phyloP scores from a whole-genome alignment of 2,329 filamentous ascomycete genomes.

The Ascochyta fabae region DNA sequence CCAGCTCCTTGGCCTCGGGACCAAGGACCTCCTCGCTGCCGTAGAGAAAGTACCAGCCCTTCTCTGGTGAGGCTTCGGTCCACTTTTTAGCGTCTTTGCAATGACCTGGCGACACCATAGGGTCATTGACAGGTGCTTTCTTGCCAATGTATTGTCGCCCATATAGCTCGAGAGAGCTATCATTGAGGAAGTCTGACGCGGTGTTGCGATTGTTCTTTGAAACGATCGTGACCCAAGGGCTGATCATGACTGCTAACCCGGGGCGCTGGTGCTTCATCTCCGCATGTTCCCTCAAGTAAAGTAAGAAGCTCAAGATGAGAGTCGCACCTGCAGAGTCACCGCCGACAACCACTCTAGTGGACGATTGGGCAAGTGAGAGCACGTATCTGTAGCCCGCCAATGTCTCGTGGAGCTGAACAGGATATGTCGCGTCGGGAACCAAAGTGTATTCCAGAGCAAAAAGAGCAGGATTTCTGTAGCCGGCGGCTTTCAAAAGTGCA shows the following conservation, averaged over 20 bases:
- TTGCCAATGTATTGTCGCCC: slow-evolving; percentile 71
- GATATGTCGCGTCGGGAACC: slow-evolving; percentile 75
- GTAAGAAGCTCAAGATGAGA: slow-evolving; percentile 73
- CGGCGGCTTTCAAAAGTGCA: slow-evolving; percentile 66
- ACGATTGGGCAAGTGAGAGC: slow-evolving; percentile 63
- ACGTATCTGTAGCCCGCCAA: slow-evolving; percentile 75
- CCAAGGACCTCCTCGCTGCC: slow-evolving; percentile 81
- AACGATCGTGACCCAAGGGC: slow-evolving; percentile 79
- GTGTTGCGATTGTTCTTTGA: slow-evolving; percentile 73
- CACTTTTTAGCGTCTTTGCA: slow-evolving; percentile 72
- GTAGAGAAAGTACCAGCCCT: slow-evolving; percentile 73
- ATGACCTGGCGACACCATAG: slow-evolving; percentile 71
- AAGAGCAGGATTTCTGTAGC: slow-evolving; percentile 77
- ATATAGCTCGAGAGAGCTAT: slow-evolving; percentile 70
- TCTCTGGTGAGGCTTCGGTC: slow-evolving; percentile 68
- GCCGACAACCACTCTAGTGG: slow-evolving; percentile 70
- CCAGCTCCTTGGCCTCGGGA: slow-evolving; percentile 69
- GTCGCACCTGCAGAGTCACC: slow-evolving; percentile 84
- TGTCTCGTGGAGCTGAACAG: slow-evolving; percentile 74
- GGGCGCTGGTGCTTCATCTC: slow-evolving; percentile 56
- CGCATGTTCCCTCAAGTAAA: slow-evolving; percentile 65
- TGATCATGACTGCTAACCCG: slow-evolving; percentile 74
- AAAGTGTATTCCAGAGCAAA: slow-evolving; percentile 83
- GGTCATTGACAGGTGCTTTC: slow-evolving; percentile 58
- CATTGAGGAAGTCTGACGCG: slow-evolving; percentile 76